Conservation (phyloP, 257 asterid species). For the Cynanchum wilfordii region DNA sequence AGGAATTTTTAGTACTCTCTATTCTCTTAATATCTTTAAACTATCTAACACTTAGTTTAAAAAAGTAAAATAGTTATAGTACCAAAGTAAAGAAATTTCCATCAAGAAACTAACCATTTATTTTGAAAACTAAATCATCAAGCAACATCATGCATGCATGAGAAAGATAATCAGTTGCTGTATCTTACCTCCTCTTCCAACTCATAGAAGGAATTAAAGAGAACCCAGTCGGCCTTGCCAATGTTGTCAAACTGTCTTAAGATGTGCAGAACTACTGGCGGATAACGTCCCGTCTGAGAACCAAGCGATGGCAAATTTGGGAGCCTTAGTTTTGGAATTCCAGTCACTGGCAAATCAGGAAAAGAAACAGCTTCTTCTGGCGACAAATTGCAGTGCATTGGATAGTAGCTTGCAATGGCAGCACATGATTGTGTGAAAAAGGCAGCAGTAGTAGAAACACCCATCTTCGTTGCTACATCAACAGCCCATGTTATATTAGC, state of each 20-base stretch:
- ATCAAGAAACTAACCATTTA: neutral
- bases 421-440: constrained; percentile 64
- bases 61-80: no score
- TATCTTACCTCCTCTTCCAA: constrained; percentile 50
- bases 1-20: no score
- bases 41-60: no score
- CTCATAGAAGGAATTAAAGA: constrained; percentile 49
- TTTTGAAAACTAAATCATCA: no score
- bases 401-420: constrained; percentile 43
- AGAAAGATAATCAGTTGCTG: neutral
- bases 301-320: constrained; percentile 53
- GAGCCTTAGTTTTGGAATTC: constrained; percentile 35
- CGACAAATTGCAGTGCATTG: constrained; percentile 41
- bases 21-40: no score
- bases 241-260: constrained; percentile 40
- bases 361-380: constrained; percentile 27
- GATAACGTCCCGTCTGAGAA: constrained; percentile 31
- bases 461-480: constrained; percentile 28
- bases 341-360: constrained; percentile 29
- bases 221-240: constrained; percentile 53
- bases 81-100: no score
- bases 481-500: constrained; percentile 53
- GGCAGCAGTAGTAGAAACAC: constrained; percentile 34
- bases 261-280: constrained; percentile 41
- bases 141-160: no score